phyloP scores from a whole-genome alignment of 176 grass and related monocot genomes.

The Raddia distichophylla region DNA sequence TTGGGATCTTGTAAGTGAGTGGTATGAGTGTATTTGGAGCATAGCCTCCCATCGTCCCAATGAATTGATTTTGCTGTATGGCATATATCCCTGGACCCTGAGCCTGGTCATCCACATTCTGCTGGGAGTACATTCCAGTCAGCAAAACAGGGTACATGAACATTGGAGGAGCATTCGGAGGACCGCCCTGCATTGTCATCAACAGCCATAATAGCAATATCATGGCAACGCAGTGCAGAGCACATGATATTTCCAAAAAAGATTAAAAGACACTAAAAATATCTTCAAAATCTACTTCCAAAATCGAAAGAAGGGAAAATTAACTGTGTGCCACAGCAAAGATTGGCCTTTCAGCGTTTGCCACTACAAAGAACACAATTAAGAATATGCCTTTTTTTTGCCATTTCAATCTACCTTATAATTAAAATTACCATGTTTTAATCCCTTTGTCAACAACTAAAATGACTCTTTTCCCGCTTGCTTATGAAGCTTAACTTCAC shows the following conservation, averaged over 20 bases:
- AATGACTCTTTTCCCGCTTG: no score
- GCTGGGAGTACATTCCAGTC: conserved; percentile 47
- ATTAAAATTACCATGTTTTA: no score
- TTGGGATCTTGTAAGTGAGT: conserved; percentile 78
- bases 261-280: not conserved
- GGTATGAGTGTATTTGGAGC: conserved; percentile 62
- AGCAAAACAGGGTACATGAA: conserved; percentile 47
- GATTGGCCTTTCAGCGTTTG: no score
- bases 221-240: not conserved
- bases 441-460: no score
- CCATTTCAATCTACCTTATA: no score
- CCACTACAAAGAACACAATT: no score
- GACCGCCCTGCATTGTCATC: conserved; percentile 30
- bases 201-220: not conserved
- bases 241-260: not conserved
- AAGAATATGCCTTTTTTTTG: no score
- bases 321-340: no score
- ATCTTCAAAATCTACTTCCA: not conserved
- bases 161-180: conserved; percentile 42
- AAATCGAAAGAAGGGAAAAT: not conserved
- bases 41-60: conserved; percentile 48
- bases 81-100: conserved; percentile 90
- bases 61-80: conserved; percentile 66
- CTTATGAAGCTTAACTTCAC: no score
- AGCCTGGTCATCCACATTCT: conserved; percentile 54